Base-by-base conservation (phyloP, 345 rosid genomes). In the Brassica incana region DNA sequence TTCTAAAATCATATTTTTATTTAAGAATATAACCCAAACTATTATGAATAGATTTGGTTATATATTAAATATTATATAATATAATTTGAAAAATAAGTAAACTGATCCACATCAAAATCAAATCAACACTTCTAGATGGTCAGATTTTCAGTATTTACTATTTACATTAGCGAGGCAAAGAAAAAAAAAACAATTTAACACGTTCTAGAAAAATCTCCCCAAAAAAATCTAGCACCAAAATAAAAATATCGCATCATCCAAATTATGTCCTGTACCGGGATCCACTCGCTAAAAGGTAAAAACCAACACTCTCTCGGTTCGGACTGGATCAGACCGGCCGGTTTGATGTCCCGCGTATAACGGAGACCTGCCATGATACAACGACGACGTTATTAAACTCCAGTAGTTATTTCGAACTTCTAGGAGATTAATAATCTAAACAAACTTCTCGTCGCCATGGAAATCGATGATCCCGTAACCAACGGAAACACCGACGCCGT, bases 391-490 rank as follows among this genome's bases (percentile, higher is more conserved):
- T 68, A 0, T 14, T 2, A 0, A 36, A 38, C 45, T 38, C 11
- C 18, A 33, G 7, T 33, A 33, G 38, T 33, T 33, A 33, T 33
- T 33, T 33, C 33, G 33, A 32, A 32, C 33, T 32, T 32, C 7
- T 33, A 33, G 36, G 6, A 33, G 36, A 33, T 33, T 33, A 33
- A 33, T 5, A 33, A 33, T 33, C 36, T 33, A 33, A 33, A 4
- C 36, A 33, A 33, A 4, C 36, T 33, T 33, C 36, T 33, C 5
- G 6, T 5, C 62, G 70, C 61, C 30, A 87, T 86, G 90, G 92
- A 88, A 63, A 82, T 84, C 79, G 88, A 85, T 69, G 88, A 85
- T 69, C 74, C 89, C 6, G 64, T 82, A 5, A 84, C 86, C 40
- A 87, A 82, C 67, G 92, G 91, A 52, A 77, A 69, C 84, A 0